These are phyloP conservation scores for Heterobasidion irregulare DNA, from an alignment of 1,284 basidiomycete genomes.

Conservation along the genomic window DNA sequence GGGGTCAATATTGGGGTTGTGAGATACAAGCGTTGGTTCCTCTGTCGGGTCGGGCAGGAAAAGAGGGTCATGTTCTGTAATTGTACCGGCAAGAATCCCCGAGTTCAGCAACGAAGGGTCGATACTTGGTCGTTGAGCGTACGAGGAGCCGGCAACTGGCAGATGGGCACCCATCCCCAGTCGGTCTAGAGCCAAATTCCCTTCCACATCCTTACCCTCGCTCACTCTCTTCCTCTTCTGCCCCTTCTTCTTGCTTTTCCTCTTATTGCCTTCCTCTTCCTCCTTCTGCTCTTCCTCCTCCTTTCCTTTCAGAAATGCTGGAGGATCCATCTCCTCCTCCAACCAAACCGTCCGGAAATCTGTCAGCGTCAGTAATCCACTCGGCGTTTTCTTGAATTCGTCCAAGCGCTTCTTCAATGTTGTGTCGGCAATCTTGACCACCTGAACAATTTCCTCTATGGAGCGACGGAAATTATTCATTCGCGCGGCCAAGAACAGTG, in stretches of 20 bases:
- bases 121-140: conserved; percentile 18
- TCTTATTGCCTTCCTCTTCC: conserved; percentile 20
- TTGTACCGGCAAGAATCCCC: conserved; percentile 34
- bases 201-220: conserved; percentile 29
- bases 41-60: conserved; percentile 22
- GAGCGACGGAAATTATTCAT: conserved; percentile 98
- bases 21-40: conserved; percentile 11
- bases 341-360: conserved; percentile 93
- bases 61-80: conserved; percentile 23
- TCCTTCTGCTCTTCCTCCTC: conserved; percentile 59
- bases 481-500: conserved; percentile 88
- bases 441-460: conserved; percentile 93
- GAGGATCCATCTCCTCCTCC: conserved; percentile 87
- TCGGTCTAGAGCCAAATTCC: conserved; percentile 7
- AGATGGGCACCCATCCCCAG: neutral
- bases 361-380: conserved; percentile 78
- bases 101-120: conserved; percentile 38
- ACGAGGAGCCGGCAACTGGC: neutral
- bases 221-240: conserved; percentile 29
- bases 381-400: conserved; percentile 90
- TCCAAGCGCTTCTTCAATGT: conserved; percentile 93
- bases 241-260: conserved; percentile 16
- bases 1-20: conserved; percentile 46
- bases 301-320: conserved; percentile 74
- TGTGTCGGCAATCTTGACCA: conserved; percentile 96